Percentiles rank a stretch among this genome's conserved stretches.
Evolutionary conservation across 495 filamentous ascomycete species (phyloP).

Genomic region (Hypoxylon fragiforme): DNA sequence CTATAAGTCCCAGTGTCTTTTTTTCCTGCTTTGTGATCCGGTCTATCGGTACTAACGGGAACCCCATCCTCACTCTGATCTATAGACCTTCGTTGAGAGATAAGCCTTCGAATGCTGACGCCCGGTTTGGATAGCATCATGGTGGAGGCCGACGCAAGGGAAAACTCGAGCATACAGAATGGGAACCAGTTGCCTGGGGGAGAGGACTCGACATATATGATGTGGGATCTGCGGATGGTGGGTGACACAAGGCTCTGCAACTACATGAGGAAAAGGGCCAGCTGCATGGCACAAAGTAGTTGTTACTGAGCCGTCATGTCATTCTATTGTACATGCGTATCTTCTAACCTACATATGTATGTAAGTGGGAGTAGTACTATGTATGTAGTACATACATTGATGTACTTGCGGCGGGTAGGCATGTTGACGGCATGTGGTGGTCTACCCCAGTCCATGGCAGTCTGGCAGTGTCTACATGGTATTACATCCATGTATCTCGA

Average conservation of each 20-base stretch:
- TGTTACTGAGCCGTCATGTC: conserved; percentile 26
- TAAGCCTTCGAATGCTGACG: conserved; percentile 50
- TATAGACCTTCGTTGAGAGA: conserved; percentile 41
- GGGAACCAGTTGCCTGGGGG: conserved; percentile 25
- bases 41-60: conserved; percentile 38
- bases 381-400: conserved; percentile 25
- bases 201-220: conserved; percentile 40
- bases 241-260: conserved; percentile 35
- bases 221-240: conserved; percentile 31
- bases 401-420: conserved; percentile 21
- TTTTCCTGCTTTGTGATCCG: conserved; percentile 24
- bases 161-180: conserved; percentile 28
- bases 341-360: no score
- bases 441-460: conserved; percentile 21
- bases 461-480: not conserved
- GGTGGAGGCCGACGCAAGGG: conserved; percentile 27
- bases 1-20: conserved; percentile 37
- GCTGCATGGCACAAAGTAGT: conserved; percentile 22
- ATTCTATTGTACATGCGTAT: conserved; percentile 13
- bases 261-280: conserved; percentile 28
- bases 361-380: no score
- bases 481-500: conserved; percentile 8
- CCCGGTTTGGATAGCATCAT: conserved; percentile 49
- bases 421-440: conserved; percentile 29
- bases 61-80: conserved; percentile 40